These are phyloP conservation scores for Xylariomycetidae sp. DNA, from an alignment of 2,329 filamentous ascomycete species.

Conservation along the genomic window DNA sequence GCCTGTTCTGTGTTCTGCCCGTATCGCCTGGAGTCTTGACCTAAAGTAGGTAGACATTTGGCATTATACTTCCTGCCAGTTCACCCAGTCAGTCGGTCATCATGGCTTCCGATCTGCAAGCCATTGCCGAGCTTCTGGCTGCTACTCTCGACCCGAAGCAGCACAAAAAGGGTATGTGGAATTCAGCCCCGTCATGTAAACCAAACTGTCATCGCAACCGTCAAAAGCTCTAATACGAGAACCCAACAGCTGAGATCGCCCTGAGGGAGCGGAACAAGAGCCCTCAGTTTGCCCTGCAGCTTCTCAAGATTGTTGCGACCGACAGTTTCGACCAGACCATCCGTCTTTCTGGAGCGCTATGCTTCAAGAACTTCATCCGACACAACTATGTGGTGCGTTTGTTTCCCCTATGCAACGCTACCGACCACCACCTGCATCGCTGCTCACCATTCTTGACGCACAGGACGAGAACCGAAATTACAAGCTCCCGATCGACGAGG, in stretches of 20 bases:
- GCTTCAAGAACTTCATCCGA: constrained; percentile 98
- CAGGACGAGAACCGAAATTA: constrained; percentile 90
- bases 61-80: too few species aligned
- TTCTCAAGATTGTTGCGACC: constrained; percentile 86
- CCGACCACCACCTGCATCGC: too few species aligned
- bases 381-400: constrained; percentile 76
- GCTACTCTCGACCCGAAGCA: constrained; percentile 84
- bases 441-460: constrained; percentile 3
- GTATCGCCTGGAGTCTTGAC: too few species aligned
- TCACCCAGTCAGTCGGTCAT: too few species aligned
- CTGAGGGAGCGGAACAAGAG: constrained; percentile 76
- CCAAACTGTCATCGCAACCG: too few species aligned
- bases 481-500: constrained; percentile 78
- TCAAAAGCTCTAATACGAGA: too few species aligned
- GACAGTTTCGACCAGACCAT: constrained; percentile 69
- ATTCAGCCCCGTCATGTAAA: too few species aligned
- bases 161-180: constrained; percentile 75
- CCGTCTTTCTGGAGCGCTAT: constrained; percentile 80
- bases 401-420: neutral
- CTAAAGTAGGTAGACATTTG: too few species aligned
- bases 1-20: too few species aligned
- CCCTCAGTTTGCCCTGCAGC: constrained; percentile 78
- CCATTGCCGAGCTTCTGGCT: constrained; percentile 78
- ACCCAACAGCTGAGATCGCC: constrained; percentile 76
- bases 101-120: constrained; percentile 54